A percentile compares a stretch with the other conserved stretches of the same genome.
These are phyloP conservation scores for Kodamaea kakaduensis DNA, from an alignment of 805 yeast species.

Conservation along the genomic window DNA sequence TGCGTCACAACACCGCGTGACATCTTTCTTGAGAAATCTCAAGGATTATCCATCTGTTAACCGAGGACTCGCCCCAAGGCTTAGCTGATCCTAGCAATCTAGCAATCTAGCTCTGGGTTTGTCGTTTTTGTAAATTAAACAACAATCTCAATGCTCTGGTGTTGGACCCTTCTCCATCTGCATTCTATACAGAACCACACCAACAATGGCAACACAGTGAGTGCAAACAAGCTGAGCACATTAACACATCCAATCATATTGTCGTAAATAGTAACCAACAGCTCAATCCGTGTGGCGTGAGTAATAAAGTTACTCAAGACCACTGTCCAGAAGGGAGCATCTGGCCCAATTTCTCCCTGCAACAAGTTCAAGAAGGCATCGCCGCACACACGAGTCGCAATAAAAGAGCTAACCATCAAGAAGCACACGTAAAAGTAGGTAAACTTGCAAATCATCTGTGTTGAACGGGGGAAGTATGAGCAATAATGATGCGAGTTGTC, in stretches of 20 bases:
- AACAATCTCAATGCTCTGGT: too few relatives aligned
- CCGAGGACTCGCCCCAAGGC: too few relatives aligned
- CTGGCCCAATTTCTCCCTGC: background rate
- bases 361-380: slow-evolving; percentile 21
- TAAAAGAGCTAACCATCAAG: slow-evolving; percentile 13
- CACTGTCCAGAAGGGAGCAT: slow-evolving; percentile 13
- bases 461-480: slow-evolving; percentile 15
- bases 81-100: too few relatives aligned
- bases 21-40: too few relatives aligned
- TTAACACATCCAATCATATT: slow-evolving; percentile 17
- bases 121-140: too few relatives aligned
- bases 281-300: slow-evolving; percentile 4
- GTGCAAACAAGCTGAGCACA: slow-evolving; percentile 17
- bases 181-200: slow-evolving; percentile 20
- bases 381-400: slow-evolving; percentile 14
- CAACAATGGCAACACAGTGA: slow-evolving; percentile 19
- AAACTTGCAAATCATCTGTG: slow-evolving; percentile 16
- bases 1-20: too few relatives aligned
- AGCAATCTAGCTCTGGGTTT: too few relatives aligned
- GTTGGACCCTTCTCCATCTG: background rate
- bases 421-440: slow-evolving; percentile 22
- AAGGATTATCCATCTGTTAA: too few relatives aligned
- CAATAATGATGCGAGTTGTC: slow-evolving; percentile 13
- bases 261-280: slow-evolving; percentile 9
- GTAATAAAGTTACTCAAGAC: slow-evolving; percentile 16